Percentiles rank a stretch among this genome's conserved stretches.
Evolutionary conservation across 495 filamentous ascomycete species (phyloP).

Genomic region (Xeromyces bisporus): DNA sequence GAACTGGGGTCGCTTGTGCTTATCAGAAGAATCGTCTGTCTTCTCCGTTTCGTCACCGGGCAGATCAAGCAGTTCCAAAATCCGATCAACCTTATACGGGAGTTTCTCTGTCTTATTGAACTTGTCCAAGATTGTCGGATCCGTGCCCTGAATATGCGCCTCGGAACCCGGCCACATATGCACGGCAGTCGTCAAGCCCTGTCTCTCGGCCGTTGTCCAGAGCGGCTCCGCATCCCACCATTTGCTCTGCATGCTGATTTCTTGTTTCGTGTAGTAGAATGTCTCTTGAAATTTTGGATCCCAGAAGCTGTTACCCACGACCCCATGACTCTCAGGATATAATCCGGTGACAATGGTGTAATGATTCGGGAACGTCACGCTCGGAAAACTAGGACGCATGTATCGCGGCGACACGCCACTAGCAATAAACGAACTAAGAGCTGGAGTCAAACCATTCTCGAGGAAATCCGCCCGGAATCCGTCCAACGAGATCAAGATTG

Average conservation of each 20-base stretch:
- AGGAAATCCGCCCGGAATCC: constrained; percentile 97
- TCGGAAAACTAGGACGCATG: constrained; percentile 87
- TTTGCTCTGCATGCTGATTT: constrained; percentile 53
- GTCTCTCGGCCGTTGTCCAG: constrained; percentile 79
- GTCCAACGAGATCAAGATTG: constrained; percentile 85
- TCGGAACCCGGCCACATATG: constrained; percentile 99
- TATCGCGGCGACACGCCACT: constrained; percentile 77
- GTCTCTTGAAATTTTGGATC: constrained; percentile 58
- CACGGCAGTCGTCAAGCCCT: constrained; percentile 57
- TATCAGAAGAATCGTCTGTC: constrained; percentile 17
- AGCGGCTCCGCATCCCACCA: constrained; percentile 94
- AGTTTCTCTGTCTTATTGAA: constrained; percentile 66
- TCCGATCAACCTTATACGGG: constrained; percentile 53
- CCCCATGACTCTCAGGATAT: constrained; percentile 81
- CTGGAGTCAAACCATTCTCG: constrained; percentile 62
- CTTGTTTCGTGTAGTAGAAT: constrained; percentile 72
- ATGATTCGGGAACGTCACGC: constrained; percentile 96
- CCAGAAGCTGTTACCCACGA: constrained; percentile 92
- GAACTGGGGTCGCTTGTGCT: constrained; percentile 52
- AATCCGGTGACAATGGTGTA: constrained; percentile 87
- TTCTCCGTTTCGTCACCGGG: constrained; percentile 40
- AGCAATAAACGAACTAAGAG: constrained; percentile 59
- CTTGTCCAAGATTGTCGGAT: constrained; percentile 63
- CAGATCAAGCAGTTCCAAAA: constrained; percentile 66
- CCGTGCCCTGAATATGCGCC: constrained; percentile 45